These are phyloP conservation scores for Truncatella angustata DNA, from an alignment of 2,329 filamentous ascomycete species.

Conservation along the genomic window DNA sequence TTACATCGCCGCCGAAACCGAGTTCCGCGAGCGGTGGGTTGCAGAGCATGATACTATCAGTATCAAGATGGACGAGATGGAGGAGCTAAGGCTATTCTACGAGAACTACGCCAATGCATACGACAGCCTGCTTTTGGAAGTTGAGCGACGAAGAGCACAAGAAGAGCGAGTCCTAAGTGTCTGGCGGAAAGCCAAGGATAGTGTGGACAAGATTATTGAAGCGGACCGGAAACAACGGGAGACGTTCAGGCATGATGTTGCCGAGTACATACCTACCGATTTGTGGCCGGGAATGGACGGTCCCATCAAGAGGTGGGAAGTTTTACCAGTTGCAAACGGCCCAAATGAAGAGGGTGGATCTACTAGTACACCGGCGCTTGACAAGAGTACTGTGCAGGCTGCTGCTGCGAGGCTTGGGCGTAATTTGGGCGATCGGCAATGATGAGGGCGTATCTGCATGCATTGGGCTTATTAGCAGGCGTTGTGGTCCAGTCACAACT, in stretches of 20 bases:
- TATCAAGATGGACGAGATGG: constrained; percentile 71
- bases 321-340: constrained; percentile 38
- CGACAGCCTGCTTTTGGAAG: constrained; percentile 79
- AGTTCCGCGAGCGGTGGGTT: constrained; percentile 68
- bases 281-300: constrained; percentile 76
- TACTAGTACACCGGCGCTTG: constrained; percentile 26
- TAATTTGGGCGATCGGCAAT: neutral
- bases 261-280: constrained; percentile 83
- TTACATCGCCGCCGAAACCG: constrained; percentile 62
- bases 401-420: constrained; percentile 19
- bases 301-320: constrained; percentile 52
- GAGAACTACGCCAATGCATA: constrained; percentile 84
- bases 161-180: constrained; percentile 73
- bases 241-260: constrained; percentile 76
- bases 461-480: neutral
- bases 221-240: constrained; percentile 73
- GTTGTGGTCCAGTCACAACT: neutral
- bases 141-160: constrained; percentile 69
- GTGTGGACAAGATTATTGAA: constrained; percentile 72
- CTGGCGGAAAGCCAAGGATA: constrained; percentile 73
- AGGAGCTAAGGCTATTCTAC: constrained; percentile 77
- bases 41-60: constrained; percentile 70
- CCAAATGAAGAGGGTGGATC: constrained; percentile 18
- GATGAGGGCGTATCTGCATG: neutral
- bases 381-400: constrained; percentile 27